These are phyloP conservation scores for Cyclaneusma minus DNA, from an alignment of 2,329 filamentous ascomycete genomes.

Conservation along the genomic window DNA sequence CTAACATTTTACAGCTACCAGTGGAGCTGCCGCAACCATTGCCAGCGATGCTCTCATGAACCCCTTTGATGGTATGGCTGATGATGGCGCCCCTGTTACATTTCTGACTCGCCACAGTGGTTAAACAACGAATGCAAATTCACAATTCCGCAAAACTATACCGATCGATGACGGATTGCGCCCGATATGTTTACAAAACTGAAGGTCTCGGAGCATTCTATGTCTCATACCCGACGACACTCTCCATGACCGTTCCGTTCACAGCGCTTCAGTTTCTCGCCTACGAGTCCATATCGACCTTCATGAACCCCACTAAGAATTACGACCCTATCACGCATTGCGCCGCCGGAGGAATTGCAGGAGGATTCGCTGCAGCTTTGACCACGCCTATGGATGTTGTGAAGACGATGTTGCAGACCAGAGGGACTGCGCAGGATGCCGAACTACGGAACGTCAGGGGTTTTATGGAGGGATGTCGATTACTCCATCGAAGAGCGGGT, in stretches of 20 bases:
- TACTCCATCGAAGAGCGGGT: constrained; percentile 75
- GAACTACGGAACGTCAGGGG: constrained; percentile 79
- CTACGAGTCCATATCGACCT: constrained; percentile 90
- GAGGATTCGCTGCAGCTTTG: constrained; percentile 81
- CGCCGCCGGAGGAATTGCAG: constrained; percentile 78
- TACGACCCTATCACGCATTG: constrained; percentile 95
- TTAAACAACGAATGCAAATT: constrained; percentile 99
- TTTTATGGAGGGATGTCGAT: constrained; percentile 60
- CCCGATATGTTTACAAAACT: constrained; percentile 68
- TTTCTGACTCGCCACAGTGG: constrained; percentile 41
- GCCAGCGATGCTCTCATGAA: constrained; percentile 98
- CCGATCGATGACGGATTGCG: constrained; percentile 74
- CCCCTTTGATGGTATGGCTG: constrained; percentile 75
- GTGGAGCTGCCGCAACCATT: constrained; percentile 88
- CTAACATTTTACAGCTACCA: constrained; percentile 50
- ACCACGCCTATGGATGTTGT: constrained; percentile 97
- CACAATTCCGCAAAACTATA: constrained; percentile 83
- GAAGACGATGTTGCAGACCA: constrained; percentile 91
- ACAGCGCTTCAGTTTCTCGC: constrained; percentile 94
- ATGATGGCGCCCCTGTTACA: neutral
- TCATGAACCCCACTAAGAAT: constrained; percentile 71
- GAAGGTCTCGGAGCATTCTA: constrained; percentile 92
- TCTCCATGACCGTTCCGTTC: constrained; percentile 98
- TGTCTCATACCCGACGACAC: constrained; percentile 92
- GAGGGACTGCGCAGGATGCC: constrained; percentile 65